Evolutionary conservation across 163 green algal species (phyloP).

Genomic region (Picocystis sp.): DNA sequence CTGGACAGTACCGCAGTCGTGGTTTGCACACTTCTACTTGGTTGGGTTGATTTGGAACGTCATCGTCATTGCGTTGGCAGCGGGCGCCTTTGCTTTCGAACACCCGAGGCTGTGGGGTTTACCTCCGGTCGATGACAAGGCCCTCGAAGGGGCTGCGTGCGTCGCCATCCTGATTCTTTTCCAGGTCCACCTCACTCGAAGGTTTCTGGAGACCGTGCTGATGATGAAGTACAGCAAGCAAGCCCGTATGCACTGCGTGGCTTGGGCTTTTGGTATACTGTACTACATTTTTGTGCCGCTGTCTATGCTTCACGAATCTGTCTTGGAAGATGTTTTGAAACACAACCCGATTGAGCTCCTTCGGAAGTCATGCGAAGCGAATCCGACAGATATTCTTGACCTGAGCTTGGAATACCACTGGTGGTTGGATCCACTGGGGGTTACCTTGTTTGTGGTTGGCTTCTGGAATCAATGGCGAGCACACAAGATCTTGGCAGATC

Average conservation of each 20-base stretch:
- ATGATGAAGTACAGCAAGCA: slow-evolving; percentile 45
- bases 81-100: neutral
- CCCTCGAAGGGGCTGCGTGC: neutral
- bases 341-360: too few species aligned
- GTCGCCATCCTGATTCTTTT: slow-evolving; percentile 35
- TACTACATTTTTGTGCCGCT: slow-evolving; percentile 56
- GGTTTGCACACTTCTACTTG: slow-evolving; percentile 66
- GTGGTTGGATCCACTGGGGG: too few species aligned
- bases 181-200: slow-evolving; percentile 42
- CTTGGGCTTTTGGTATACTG: slow-evolving; percentile 56
- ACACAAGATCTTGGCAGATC: too few species aligned
- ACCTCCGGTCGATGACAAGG: neutral
- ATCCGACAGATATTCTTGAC: too few species aligned
- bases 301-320: slow-evolving; percentile 26
- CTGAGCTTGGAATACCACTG: too few species aligned
- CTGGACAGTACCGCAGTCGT: slow-evolving; percentile 45
- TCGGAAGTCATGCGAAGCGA: too few species aligned
- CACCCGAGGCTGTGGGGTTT: neutral
- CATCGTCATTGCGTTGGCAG: slow-evolving; percentile 7
- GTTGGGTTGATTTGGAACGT: slow-evolving; percentile 39
- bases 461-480: too few species aligned
- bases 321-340: neutral
- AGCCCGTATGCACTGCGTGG: slow-evolving; percentile 59
- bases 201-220: slow-evolving; percentile 38
- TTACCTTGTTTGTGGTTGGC: too few species aligned